Conservation (phyloP, 179 eudicot genomes). For the Carnegiea gigantea region DNA sequence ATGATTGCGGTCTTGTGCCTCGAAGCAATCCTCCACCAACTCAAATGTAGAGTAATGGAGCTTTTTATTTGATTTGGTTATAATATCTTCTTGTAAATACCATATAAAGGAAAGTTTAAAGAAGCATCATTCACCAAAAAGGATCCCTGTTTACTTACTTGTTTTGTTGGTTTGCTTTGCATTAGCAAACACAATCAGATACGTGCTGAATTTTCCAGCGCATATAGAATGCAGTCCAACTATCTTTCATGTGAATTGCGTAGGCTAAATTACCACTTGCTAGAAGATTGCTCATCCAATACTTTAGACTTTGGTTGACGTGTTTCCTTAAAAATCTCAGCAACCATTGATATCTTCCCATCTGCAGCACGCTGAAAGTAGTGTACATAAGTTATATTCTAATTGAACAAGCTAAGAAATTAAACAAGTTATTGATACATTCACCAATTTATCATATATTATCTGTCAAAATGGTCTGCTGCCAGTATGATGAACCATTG, state of each 20-base stretch:
- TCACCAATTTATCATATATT: neutral
- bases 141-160: too few relatives aligned
- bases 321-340: neutral
- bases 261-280: neutral
- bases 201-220: too few relatives aligned
- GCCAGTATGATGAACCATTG: neutral
- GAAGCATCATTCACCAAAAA: neutral
- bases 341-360: neutral
- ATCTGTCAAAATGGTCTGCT: neutral
- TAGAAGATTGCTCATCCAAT: neutral
- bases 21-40: neutral
- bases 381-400: neutral
- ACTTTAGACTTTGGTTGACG: neutral
- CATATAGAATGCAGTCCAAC: too few relatives aligned
- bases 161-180: too few relatives aligned
- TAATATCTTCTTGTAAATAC: neutral
- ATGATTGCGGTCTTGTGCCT: neutral
- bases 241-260: too few relatives aligned
- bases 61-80: neutral
- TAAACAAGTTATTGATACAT: too few relatives aligned
- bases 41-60: neutral
- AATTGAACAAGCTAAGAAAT: too few relatives aligned
- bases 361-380: neutral
- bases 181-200: too few relatives aligned
- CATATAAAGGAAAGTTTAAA: neutral